Base-by-base conservation (phyloP, 75 land plant genomes). In the Cupressus sempervirens region DNA sequence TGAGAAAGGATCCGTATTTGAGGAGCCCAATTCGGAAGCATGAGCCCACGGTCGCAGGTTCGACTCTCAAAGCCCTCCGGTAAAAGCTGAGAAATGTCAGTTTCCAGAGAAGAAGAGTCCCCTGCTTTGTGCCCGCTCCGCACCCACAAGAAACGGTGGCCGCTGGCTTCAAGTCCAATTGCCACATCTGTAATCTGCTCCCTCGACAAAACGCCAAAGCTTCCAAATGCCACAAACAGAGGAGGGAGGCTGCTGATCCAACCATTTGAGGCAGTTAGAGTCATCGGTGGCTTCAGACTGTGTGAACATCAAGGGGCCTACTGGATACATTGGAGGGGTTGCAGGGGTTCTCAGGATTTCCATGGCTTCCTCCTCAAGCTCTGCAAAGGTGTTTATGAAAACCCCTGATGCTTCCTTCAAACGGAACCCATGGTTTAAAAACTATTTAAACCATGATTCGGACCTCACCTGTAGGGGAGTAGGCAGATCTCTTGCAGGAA, bases 31-130 rank as follows among this genome's bases (percentile, higher is more conserved):
- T 86, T 86, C 0, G 76, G 85, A 23, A 93, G 84, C 83, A 92
- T 89, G 29, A 89, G 26, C 23, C 95, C 96, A 34, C 52, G 56
- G 34, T 84, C 89, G 70, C 84, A 72, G 14, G 88, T 91, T 46
- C 96, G 72, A 11, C 87, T 90, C 80, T 89, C 38, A 80, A 95
- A 95, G 30, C 96, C 96, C n/a, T 93, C 79, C 4, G 93, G 95
- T 43, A 93, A 82, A 82, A 83, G 86, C 34, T 23, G 65, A 16
- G 79, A 15, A 18, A 88, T 86, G 65, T 83, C 88, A 85, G 88
- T 91, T 86, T 83, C 85, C 15, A 13, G 30, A 16, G 86, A 81
- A 14, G 87, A 81, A 14, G 88, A 82, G 20, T 83, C 80, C 83
- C 88, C 92, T 0, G 65, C 4, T 58, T 58, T 58, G 65, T 5